Base-by-base conservation (phyloP, 331 rosid genomes). In the Spiraea crenata region DNA sequence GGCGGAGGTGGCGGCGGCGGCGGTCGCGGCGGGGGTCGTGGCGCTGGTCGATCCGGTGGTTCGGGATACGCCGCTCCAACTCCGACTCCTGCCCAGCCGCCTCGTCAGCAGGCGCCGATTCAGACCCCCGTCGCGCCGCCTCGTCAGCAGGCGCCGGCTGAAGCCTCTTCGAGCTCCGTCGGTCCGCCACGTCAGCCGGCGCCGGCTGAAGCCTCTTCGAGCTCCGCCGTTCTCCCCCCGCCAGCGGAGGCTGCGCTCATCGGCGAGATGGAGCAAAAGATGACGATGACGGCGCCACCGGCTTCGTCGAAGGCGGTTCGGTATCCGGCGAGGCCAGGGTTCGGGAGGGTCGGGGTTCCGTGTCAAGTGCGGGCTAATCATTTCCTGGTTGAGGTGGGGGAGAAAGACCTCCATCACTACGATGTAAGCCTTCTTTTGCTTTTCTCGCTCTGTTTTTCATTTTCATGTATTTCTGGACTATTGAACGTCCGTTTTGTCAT, bases 281-380 rank as follows among this genome's bases (percentile, higher is more conserved):
- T 83, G 0, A 37, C 85, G 19, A 6, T 86, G 67, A 67, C 42
- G 44, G 2, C 12, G 0, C 74, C 74, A 4, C 63, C 90, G 5
- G 38, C 89, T 5, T 87, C 96, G 6, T 57, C 83, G 3, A 88
- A 84, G 82, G 77, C 87, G 0, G 0, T 52, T 0, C 31, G 77
- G 48, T 15, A 46, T 15, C 77, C 88, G 0, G 61, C 44, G 57
- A 85, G 97, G 17, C 97, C 97, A 0, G 87, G 79, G 0, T 83
- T 1, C 2, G 98, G 98, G 2, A 62, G 2, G 7, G 0, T 14
- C 0, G 96, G 98, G 0, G n/a, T 0, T 0, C 82, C 5, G 31
- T 16, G 74, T 3, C 5, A 57, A 10, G 84, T 93, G 1, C 71
- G 88, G 0, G 96, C 96, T 0, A 93, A 93, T 61, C 98, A 93